phyloP scores from a whole-genome alignment of 352 stramenopile species.

The Detonula confervacea region DNA sequence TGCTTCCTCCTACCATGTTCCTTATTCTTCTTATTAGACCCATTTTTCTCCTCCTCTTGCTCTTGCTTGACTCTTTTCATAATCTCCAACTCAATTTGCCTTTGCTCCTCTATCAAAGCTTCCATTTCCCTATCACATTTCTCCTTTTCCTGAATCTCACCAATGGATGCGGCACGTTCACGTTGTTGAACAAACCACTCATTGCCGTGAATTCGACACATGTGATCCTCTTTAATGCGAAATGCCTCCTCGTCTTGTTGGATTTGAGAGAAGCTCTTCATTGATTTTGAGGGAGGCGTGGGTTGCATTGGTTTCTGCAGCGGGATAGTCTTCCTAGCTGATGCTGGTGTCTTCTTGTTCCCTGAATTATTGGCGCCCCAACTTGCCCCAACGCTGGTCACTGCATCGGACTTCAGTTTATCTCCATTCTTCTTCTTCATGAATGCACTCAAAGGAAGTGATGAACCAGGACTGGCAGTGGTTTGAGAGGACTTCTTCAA shows the following conservation, averaged over 20 bases:
- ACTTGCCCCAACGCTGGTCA: conserved; percentile 12
- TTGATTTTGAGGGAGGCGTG: background rate
- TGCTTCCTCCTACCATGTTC: conserved; percentile 15
- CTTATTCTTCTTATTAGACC: conserved; percentile 16
- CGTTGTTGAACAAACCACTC: conserved; percentile 78
- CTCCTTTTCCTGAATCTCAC: conserved; percentile 72
- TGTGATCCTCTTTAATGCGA: conserved; percentile 63
- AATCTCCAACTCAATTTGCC: conserved; percentile 76
- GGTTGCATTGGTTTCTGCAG: background rate
- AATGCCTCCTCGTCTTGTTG: conserved; percentile 77
- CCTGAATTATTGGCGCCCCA: conserved; percentile 45
- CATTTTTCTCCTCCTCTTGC: conserved; percentile 30
- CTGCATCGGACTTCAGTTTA: conserved; percentile 8
- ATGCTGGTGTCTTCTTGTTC: too few species aligned
- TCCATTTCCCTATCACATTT: conserved; percentile 62
- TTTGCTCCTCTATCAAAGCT: conserved; percentile 77
- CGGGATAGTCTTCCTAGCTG: background rate
- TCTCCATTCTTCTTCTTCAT: conserved; percentile 25
- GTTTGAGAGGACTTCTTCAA: conserved; percentile 11
- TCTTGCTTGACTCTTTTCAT: conserved; percentile 27
- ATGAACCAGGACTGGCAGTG: background rate
- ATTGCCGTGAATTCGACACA: conserved; percentile 54
- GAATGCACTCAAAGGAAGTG: conserved; percentile 49
- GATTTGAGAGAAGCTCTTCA: conserved; percentile 71
- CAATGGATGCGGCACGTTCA: conserved; percentile 77